Evolutionary conservation across 2,329 filamentous ascomycete genomes (phyloP), one percentile per base, ranked within the genome.

Genomic region (Leptographium galeiforme): DNA sequence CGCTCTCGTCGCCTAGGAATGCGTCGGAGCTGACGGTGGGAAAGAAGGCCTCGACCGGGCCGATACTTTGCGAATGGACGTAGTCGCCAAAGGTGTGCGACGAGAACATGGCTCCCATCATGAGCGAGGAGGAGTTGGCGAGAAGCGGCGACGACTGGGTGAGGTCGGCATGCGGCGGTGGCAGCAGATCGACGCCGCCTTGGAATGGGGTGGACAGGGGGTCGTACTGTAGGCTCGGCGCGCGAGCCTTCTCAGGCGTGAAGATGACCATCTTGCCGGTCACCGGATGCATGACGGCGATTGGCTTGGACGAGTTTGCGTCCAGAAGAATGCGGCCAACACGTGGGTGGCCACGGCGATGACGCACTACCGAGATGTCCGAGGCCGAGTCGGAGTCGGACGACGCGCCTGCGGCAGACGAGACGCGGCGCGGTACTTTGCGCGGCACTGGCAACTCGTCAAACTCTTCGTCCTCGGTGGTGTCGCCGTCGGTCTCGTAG

Each of bases 1-100:
- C 72, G 58, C 70, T 74, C 46, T 77, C 76, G 38, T 77, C 75
- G 40, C 70, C 70, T 16, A 72, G 66, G 48, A 77, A 75, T 52
- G 77, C 75, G 57, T 86, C 82, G 13, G 78, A 76, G 12, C 75
- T 74, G 52, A 84, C 81, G 6, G 49, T 43, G 2, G 85, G 79
- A 61, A 86, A 89, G 66, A 89, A 89, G 8, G 85, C 84, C 66
- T 89, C 85, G 0, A 82, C 76, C 2, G 85, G 84, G 1, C 85
- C 85, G 62, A 87, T 74, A n/a, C 81, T 75, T 62, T 86, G 81
- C 6, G 78, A 79, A 58, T 77, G 76, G 66, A 81, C 70, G 55
- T 76, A 76, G 61, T 79, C 75, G 44, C 74, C 75, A 59, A 78
- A 77, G 0, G 75, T 72, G 57, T 75, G 74, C 53, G 71, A 72